Conservation (phyloP, 2,329 filamentous ascomycete species). For the Talaromyces sp. region DNA sequence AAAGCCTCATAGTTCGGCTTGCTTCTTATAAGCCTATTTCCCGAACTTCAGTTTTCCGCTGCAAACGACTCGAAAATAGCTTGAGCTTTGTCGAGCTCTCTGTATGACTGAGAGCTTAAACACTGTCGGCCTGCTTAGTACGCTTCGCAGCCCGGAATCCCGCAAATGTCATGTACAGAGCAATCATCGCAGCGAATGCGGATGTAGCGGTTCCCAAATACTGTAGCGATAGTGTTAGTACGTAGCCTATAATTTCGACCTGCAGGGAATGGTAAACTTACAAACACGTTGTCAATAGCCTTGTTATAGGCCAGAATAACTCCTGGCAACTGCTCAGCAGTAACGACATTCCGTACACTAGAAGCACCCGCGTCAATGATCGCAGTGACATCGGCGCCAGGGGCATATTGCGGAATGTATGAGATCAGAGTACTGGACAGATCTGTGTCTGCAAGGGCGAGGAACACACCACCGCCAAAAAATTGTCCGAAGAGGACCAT, state of each 20-base stretch:
- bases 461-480: conserved; percentile 11
- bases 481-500: conserved; percentile 14
- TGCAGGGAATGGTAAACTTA: background rate
- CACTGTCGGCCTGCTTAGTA: background rate
- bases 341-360: conserved; percentile 4
- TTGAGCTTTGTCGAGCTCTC: background rate
- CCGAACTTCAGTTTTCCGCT: background rate
- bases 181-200: conserved; percentile 4
- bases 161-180: conserved; percentile 7
- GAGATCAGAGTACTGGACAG: conserved; percentile 3
- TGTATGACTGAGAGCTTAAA: background rate
- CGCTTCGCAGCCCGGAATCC: background rate
- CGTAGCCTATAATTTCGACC: background rate
- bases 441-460: conserved; percentile 8
- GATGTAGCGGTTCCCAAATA: conserved; percentile 12
- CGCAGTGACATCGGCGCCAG: background rate
- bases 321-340: conserved; percentile 1
- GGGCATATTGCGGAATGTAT: conserved; percentile 4
- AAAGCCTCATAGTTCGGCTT: background rate
- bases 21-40: background rate
- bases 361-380: conserved; percentile 6
- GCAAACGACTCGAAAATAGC: background rate
- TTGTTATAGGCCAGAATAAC: conserved; percentile 9
- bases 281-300: conserved; percentile 9
- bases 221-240: background rate